A percentile compares a stretch with the other conserved stretches of the same genome.
Conservation (phyloP, 495 filamentous ascomycete species). For the Penicillium maclennaniae region DNA sequence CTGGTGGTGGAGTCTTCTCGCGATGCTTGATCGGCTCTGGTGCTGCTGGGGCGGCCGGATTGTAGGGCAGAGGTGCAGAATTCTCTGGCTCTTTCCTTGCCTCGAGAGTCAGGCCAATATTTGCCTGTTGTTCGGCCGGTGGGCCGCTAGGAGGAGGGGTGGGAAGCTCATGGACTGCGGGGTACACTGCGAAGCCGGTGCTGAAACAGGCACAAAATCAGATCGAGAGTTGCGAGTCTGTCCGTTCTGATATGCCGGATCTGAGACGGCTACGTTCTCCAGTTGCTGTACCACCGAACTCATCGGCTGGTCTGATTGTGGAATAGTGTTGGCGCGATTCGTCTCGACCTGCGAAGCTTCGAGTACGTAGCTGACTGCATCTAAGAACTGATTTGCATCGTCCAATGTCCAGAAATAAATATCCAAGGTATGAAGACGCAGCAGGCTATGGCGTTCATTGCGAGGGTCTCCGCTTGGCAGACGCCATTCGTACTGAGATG, state of each 20-base stretch:
- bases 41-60: conserved; percentile 82
- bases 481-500: conserved; percentile 65
- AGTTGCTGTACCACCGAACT: conserved; percentile 82
- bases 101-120: conserved; percentile 22
- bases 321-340: conserved; percentile 39
- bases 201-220: conserved; percentile 25
- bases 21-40: conserved; percentile 78
- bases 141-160: conserved; percentile 44
- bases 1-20: conserved; percentile 85
- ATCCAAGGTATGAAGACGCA: conserved; percentile 77
- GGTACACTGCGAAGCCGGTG: conserved; percentile 31
- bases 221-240: conserved; percentile 47
- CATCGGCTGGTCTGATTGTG: conserved; percentile 51
- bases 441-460: conserved; percentile 66
- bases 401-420: conserved; percentile 84
- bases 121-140: conserved; percentile 23
- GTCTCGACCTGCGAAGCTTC: conserved; percentile 54
- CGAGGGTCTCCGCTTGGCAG: conserved; percentile 66
- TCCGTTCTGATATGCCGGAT: conserved; percentile 55
- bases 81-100: conserved; percentile 41
- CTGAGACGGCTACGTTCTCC: conserved; percentile 72
- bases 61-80: conserved; percentile 79
- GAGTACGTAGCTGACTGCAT: conserved; percentile 57
- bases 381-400: conserved; percentile 71
- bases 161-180: conserved; percentile 23